phyloP scores from a whole-genome alignment of 1,284 basidiomycete species.

The Papiliotrema nemorosa region DNA sequence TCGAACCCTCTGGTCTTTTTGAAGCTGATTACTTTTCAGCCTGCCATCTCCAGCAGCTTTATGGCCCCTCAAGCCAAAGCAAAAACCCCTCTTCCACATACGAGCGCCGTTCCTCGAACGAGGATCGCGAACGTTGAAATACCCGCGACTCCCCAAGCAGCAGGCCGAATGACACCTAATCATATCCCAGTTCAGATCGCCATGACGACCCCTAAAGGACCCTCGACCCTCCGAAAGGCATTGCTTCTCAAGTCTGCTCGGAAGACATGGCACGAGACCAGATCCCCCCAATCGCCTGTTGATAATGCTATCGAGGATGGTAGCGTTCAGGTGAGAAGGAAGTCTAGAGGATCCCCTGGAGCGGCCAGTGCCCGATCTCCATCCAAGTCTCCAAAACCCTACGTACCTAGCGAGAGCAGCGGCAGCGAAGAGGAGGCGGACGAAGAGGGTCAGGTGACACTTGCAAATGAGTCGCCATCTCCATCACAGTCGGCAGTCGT shows the following conservation, averaged over 20 bases:
- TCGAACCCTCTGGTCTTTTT: no score
- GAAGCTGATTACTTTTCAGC: no score
- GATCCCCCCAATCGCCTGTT: slow-evolving; percentile 18
- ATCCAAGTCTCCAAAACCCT: no score
- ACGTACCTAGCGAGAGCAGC: no score
- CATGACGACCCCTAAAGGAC: slow-evolving; percentile 32
- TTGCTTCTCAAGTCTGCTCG: slow-evolving; percentile 42
- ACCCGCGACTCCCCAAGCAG: slow-evolving; percentile 11
- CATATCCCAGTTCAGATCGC: slow-evolving; percentile 22
- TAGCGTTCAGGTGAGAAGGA: slow-evolving; percentile 29
- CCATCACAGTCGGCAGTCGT: no score
- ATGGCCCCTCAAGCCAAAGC: slow-evolving; percentile 30
- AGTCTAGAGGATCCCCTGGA: slow-evolving; percentile 12
- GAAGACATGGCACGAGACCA: slow-evolving; percentile 39
- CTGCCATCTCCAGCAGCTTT: slow-evolving; percentile 22
- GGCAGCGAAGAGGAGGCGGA: background rate
- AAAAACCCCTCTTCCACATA: slow-evolving; percentile 24
- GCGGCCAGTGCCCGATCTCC: no score
- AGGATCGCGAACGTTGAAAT: slow-evolving; percentile 10
- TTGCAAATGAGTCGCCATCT: background rate
- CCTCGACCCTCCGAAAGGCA: slow-evolving; percentile 37
- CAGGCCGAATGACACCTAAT: slow-evolving; percentile 21
- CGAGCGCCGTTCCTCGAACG: slow-evolving; percentile 29
- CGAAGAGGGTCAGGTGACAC: background rate
- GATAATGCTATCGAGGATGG: slow-evolving; percentile 36